phyloP scores from a whole-genome alignment of 352 stramenopile species.

The Pythium phragmitis region DNA sequence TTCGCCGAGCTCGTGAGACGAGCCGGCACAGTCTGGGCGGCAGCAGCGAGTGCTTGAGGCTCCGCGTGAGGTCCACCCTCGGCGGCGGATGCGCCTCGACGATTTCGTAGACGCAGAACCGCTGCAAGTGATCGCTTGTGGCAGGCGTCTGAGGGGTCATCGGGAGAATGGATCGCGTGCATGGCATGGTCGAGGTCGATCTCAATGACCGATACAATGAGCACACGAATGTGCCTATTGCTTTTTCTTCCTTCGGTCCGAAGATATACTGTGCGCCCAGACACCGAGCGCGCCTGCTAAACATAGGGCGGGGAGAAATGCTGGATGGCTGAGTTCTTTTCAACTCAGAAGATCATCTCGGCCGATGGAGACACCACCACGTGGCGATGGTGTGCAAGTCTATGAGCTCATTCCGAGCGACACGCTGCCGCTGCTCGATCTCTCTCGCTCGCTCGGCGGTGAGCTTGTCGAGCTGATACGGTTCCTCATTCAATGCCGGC shows the following conservation, averaged over 20 bases:
- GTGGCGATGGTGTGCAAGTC: background rate
- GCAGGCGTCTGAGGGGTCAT: background rate
- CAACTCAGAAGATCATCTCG: background rate
- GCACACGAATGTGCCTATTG: too few species aligned
- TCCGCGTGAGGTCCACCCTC: background rate
- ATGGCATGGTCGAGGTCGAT: background rate
- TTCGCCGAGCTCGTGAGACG: background rate
- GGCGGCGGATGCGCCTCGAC: slow-evolving; percentile 1
- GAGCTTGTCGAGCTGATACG: background rate
- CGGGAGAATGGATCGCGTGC: background rate
- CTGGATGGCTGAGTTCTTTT: too few species aligned
- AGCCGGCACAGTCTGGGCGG: background rate
- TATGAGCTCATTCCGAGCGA: slow-evolving; percentile 16
- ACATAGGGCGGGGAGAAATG: too few species aligned
- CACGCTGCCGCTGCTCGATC: slow-evolving; percentile 9
- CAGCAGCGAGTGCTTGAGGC: background rate
- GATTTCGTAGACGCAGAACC: slow-evolving; percentile 7
- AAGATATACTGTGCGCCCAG: too few species aligned
- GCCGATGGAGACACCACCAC: background rate
- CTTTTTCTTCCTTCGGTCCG: too few species aligned
- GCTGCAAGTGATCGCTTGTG: background rate
- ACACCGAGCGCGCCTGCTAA: too few species aligned
- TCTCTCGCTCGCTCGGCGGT: slow-evolving; percentile 16
- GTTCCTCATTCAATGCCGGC: background rate
- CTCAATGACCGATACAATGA: too few species aligned